Percentiles rank a stretch among this genome's conserved stretches.
phyloP scores from a whole-genome alignment of 2,329 filamentous ascomycete species.

The Scedosporium dehoogii region DNA sequence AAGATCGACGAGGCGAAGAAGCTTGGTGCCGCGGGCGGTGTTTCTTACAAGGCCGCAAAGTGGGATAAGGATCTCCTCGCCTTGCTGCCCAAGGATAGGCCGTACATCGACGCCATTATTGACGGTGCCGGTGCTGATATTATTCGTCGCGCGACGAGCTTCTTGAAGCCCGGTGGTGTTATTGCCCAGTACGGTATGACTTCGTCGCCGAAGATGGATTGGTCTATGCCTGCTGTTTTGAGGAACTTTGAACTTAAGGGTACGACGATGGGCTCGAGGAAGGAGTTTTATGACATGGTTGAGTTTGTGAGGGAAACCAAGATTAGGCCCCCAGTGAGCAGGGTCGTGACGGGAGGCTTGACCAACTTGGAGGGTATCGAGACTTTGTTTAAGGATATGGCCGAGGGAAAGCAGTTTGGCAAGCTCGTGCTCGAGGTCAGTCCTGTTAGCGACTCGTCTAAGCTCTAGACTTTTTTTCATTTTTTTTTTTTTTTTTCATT shows the following conservation, averaged over 20 bases:
- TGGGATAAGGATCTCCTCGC: conserved; percentile 71
- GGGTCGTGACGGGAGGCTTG: conserved; percentile 56
- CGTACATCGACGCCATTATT: conserved; percentile 71
- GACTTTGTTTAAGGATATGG: conserved; percentile 78
- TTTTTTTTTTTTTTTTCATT: background rate
- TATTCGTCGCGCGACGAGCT: conserved; percentile 52
- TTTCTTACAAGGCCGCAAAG: conserved; percentile 64
- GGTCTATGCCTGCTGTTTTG: conserved; percentile 72
- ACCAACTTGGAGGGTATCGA: conserved; percentile 73
- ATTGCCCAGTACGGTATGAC: conserved; percentile 91
- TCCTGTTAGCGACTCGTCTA: conserved; percentile 22
- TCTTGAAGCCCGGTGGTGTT: conserved; percentile 76
- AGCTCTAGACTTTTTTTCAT: conserved; percentile 22
- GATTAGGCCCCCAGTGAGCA: conserved; percentile 69
- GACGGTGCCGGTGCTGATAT: conserved; percentile 87
- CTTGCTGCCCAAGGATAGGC: conserved; percentile 53
- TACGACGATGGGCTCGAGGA: conserved; percentile 81
- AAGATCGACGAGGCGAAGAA: conserved; percentile 65
- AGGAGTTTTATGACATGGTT: conserved; percentile 88
- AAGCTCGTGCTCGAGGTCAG: conserved; percentile 74
- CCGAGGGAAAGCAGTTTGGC: conserved; percentile 76
- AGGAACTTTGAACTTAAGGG: conserved; percentile 83
- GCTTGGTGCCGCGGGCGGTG: conserved; percentile 73
- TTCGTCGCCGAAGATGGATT: conserved; percentile 72
- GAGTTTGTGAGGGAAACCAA: conserved; percentile 65